Percentiles rank a stretch among this genome's conserved stretches.
Evolutionary conservation across 2,329 filamentous ascomycete species (phyloP).

Genomic region (Cordyceps fumosorosea): DNA sequence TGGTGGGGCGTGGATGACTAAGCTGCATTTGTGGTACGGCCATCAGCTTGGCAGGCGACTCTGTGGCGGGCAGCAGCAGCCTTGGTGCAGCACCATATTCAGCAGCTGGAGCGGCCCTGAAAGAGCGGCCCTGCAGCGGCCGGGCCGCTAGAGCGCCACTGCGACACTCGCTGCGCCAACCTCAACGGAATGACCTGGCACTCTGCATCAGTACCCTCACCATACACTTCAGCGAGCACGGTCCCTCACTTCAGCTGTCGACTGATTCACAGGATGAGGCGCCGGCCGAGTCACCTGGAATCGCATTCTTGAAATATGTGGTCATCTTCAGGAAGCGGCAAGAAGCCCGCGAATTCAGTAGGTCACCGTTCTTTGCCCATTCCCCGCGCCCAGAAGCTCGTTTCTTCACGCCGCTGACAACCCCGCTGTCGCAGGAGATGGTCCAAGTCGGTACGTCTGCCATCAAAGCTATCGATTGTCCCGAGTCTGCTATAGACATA

Average conservation of each 20-base stretch:
- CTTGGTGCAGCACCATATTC: neutral
- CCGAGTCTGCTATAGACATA: neutral
- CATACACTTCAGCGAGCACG: slow-evolving; percentile 12
- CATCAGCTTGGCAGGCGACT: too few species aligned
- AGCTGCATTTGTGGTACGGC: neutral
- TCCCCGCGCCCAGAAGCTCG: slow-evolving; percentile 15
- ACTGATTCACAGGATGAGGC: slow-evolving; percentile 26
- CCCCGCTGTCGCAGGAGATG: slow-evolving; percentile 73
- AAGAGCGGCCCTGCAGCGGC: neutral
- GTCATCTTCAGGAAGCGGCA: slow-evolving; percentile 57
- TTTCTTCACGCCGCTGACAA: slow-evolving; percentile 26
- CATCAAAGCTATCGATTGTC: neutral
- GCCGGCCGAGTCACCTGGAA: slow-evolving; percentile 17
- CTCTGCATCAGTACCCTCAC: slow-evolving; percentile 12
- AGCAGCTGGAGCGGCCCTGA: neutral
- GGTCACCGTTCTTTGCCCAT: slow-evolving; percentile 22
- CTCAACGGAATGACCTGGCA: slow-evolving; percentile 11
- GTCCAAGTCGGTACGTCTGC: slow-evolving; percentile 84
- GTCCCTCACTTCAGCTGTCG: slow-evolving; percentile 11
- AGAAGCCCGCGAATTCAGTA: slow-evolving; percentile 69
- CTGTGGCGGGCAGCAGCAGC: too few species aligned
- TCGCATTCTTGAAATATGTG: slow-evolving; percentile 45
- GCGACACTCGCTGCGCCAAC: neutral
- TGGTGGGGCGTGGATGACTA: slow-evolving; percentile 6
- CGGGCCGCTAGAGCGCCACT: slow-evolving; percentile 4